These are phyloP conservation scores for Colletotrichum tofieldiae DNA, from an alignment of 2,329 filamentous ascomycete species.

Conservation along the genomic window DNA sequence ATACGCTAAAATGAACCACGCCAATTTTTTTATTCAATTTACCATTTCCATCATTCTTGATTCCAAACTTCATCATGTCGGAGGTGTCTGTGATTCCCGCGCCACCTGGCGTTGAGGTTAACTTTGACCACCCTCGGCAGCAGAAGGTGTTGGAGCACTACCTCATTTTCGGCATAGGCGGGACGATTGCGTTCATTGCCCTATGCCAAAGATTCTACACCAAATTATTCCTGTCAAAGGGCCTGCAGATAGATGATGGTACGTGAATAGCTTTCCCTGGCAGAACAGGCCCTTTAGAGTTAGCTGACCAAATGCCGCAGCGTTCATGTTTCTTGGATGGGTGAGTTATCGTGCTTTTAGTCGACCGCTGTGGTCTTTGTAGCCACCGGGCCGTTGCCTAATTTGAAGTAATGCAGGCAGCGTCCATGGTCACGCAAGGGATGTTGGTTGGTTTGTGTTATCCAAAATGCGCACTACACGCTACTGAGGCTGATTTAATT, in stretches of 20 bases:
- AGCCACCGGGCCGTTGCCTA: not conserved
- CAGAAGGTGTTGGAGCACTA: slow-evolving; percentile 45
- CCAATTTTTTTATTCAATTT: not conserved
- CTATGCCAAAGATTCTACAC: slow-evolving; percentile 47
- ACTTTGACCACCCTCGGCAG: slow-evolving; percentile 48
- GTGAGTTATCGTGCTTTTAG: slow-evolving; percentile 18
- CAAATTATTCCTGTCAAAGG: slow-evolving; percentile 47
- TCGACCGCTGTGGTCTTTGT: not conserved
- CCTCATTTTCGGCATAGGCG: slow-evolving; percentile 43
- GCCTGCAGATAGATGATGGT: slow-evolving; percentile 47
- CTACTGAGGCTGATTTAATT: not conserved
- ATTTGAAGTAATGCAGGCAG: not conserved
- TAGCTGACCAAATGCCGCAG: slow-evolving; percentile 4
- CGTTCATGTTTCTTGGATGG: slow-evolving; percentile 43
- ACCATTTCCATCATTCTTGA: not conserved
- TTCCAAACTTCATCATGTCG: not conserved
- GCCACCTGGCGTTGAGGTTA: slow-evolving; percentile 46
- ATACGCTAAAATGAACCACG: not conserved
- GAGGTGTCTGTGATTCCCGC: slow-evolving; percentile 15
- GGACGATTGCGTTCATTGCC: slow-evolving; percentile 40
- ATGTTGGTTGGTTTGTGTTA: slow-evolving; percentile 16
- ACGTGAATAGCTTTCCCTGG: not conserved
- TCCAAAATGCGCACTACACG: not conserved
- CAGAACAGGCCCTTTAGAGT: too few species aligned
- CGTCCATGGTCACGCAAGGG: slow-evolving; percentile 34